Conservation (phyloP, 306 rosid genomes). For the Chamaecrista fasciculata region DNA sequence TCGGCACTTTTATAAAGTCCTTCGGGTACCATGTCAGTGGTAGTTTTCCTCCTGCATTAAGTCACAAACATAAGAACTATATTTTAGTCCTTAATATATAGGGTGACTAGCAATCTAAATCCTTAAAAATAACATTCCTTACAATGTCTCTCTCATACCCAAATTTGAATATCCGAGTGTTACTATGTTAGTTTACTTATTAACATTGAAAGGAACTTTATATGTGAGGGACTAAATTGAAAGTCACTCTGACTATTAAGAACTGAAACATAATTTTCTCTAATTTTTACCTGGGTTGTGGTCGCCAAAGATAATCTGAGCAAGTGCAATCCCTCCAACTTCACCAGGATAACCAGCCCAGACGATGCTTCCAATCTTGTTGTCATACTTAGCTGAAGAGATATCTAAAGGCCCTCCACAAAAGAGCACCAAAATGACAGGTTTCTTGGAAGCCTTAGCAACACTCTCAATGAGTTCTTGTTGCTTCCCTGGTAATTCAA, state of each 20-base stretch:
- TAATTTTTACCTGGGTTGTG: conserved; percentile 94
- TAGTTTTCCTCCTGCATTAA: conserved; percentile 74
- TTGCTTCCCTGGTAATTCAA: conserved; percentile 79
- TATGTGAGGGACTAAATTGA: too few species aligned
- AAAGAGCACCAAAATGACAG: conserved; percentile 70
- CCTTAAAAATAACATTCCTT: too few species aligned
- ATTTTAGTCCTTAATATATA: too few species aligned
- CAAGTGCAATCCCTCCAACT: conserved; percentile 79
- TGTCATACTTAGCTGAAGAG: conserved; percentile 57
- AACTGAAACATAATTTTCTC: too few species aligned
- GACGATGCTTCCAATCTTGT: conserved; percentile 72
- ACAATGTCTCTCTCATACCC: too few species aligned
- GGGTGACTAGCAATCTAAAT: too few species aligned
- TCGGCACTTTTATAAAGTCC: conserved; percentile 62
- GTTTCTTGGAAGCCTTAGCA: conserved; percentile 67
- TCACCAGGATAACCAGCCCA: conserved; percentile 99
- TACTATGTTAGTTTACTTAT: too few species aligned
- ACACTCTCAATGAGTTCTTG: conserved; percentile 56
- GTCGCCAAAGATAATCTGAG: conserved; percentile 82
- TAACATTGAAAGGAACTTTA: too few species aligned
- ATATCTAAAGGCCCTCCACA: conserved; percentile 90
- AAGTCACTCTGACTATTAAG: too few species aligned
- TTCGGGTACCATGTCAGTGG: conserved; percentile 89
- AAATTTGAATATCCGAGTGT: too few species aligned
- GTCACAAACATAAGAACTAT: background rate